Base-by-base conservation (phyloP, 2,329 filamentous ascomycete genomes). In the Talaromyces sp. region DNA sequence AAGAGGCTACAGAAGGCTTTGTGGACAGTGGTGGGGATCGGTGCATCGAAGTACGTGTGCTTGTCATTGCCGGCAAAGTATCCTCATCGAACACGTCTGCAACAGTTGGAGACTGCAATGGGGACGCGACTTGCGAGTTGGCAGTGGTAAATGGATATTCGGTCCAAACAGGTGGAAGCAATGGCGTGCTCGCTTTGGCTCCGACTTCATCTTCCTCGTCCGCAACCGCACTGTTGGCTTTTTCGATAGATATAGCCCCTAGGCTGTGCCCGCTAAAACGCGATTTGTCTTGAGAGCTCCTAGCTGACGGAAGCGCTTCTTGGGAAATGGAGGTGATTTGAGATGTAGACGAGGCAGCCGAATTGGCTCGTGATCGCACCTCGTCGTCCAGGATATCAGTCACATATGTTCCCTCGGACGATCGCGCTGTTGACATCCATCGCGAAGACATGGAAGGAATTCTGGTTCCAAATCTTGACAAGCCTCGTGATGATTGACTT, bases 51-150 rank as follows among this genome's bases (percentile, higher is more conserved):
- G 83, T 75, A 43, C 83, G 81, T 15, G 83, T 80, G 60, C 83
- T 82, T 15, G 81, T 76, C 17, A 83, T 82, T 17, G 82, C 81
- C 27, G 78, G 75, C 52, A 76, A 78, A 59, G 79, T 71, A 17
- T 82, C 22, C 70, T 74, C 22, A 74, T 78, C 67, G 41, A 79
- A 77, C 45, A 84, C 79, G n/a, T 88, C 87, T 10, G 89, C 91
- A 19, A 95, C 85, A 0, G 88, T 90, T 0, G 93, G 93, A 0
- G 92, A 96, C 76, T 96, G 92, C 31, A 96, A 81, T n/a, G 93
- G 92, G 8, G 92, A 96, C 66, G 91, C 85, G 37, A 89, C 82
- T 1, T 85, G 84, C 0, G 87, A 84, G 49, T 86, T 80, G 43
- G 81, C 73, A n/a, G 73, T 72, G 45, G 79, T 76, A 13, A 77